Evolutionary conservation across 768 basidiomycete genomes (phyloP), one percentile per base, ranked within the genome.

Genomic region (Mycena chlorophos): DNA sequence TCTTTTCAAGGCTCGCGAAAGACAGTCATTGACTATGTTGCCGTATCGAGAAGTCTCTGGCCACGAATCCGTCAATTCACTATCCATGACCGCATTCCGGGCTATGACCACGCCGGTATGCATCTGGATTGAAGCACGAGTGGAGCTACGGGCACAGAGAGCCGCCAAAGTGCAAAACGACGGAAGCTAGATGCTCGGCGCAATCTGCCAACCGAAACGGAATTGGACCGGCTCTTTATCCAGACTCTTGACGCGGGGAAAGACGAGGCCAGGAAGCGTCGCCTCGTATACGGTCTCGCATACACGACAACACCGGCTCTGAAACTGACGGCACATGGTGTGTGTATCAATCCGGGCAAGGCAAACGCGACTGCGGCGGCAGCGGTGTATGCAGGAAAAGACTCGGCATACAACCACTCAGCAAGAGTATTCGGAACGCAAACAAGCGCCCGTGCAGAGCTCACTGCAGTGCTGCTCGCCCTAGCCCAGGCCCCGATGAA

Each of bases 1-100:
- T 59, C 57, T 0, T 59, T 59, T 28, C 57, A 59, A 39, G 53
- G 57, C 12, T 25, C 30, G 5, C 30, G 57, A 16, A 31, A 20
- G 1, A 51, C 53, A 0, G 54, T 59, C 0, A 60, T 60, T 12
- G 54, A 60, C 25, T 60, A 60, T 29, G 50, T 49, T 19, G 8
- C 48, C 0, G 51, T 49, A 26, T 60, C 58, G 0, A 25, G 46
- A 1, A n/a, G 31, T 12, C 19, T 60, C 2, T 60, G 47, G 20
- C 17, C 39, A 0, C 0, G 3, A 0, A 20, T 60, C 12, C 0
- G 4, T 5, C 27, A 26, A 0, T 60, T 55, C 13, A 2, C 19
- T 0, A 51, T 60, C 2, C 30, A 37, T 10, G 46, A 52, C 2
- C 16, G 19, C 0, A 39, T 52, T 1, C 29, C 27, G 1, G 45